Evolutionary conservation across 2,329 filamentous ascomycete species (phyloP).

Genomic region (Byssochlamys sp.): DNA sequence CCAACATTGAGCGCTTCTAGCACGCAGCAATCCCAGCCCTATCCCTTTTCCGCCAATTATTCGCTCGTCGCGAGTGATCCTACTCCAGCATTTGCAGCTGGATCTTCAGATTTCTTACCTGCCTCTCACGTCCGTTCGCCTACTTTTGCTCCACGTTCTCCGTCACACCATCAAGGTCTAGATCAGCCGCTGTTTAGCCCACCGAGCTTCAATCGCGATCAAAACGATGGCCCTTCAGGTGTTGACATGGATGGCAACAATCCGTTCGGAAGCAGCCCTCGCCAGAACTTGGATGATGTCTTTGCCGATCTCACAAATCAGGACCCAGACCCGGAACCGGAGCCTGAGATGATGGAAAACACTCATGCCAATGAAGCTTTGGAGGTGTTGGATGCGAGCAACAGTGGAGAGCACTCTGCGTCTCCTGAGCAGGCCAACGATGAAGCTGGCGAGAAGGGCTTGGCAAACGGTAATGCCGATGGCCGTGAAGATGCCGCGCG

Average conservation of each 20-base stretch:
- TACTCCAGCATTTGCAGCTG: conserved; percentile 27
- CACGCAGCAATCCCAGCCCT: conserved; percentile 16
- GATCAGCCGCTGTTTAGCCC: conserved; percentile 36
- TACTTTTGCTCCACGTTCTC: conserved; percentile 31
- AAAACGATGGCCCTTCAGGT: conserved; percentile 20
- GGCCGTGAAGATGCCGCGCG: conserved; percentile 5
- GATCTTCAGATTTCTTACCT: conserved; percentile 29
- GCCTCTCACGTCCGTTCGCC: conserved; percentile 26
- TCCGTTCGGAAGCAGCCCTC: conserved; percentile 31
- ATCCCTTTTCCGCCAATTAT: conserved; percentile 32
- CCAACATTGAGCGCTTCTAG: conserved; percentile 21
- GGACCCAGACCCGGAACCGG: conserved; percentile 27
- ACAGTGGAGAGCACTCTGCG: conserved; percentile 23
- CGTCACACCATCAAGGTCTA: conserved; percentile 25
- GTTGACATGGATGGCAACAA: conserved; percentile 23
- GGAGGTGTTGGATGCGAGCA: conserved; percentile 33
- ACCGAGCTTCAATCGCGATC: conserved; percentile 27
- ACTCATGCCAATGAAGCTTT: conserved; percentile 40
- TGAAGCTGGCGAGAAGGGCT: conserved; percentile 14
- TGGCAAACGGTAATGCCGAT: conserved; percentile 14
- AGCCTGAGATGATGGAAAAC: conserved; percentile 30
- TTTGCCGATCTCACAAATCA: conserved; percentile 40
- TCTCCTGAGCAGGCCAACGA: conserved; percentile 18
- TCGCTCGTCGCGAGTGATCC: conserved; percentile 27
- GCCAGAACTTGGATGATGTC: conserved; percentile 34